These are phyloP conservation scores for Stachybotrys chlorohalonatus DNA, from an alignment of 2,329 filamentous ascomycete genomes.

Conservation along the genomic window DNA sequence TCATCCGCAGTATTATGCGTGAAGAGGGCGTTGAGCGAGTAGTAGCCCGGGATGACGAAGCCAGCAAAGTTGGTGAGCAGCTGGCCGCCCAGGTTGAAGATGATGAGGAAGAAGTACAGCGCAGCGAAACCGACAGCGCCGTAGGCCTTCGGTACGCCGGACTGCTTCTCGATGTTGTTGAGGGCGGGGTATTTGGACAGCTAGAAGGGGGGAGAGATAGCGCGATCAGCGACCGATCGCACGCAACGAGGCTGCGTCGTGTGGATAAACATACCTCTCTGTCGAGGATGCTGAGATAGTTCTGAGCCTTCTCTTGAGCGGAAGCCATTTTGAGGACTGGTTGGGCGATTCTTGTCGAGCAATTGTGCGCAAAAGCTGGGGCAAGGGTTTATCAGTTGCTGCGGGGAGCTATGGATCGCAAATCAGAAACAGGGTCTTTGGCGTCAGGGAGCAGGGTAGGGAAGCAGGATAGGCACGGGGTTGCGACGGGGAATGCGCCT, in stretches of 20 bases:
- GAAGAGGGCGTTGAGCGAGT: constrained; percentile 73
- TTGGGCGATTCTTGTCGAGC: constrained; percentile 6
- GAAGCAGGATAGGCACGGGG: not conserved
- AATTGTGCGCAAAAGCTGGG: constrained; percentile 3
- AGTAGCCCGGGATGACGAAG: constrained; percentile 76
- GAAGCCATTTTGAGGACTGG: constrained; percentile 51
- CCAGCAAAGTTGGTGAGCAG: constrained; percentile 81
- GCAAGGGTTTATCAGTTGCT: not conserved
- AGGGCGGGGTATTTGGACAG: constrained; percentile 78
- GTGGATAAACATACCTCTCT: constrained; percentile 55
- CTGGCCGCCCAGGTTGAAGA: constrained; percentile 87
- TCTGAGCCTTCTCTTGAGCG: constrained; percentile 67
- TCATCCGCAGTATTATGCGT: constrained; percentile 63
- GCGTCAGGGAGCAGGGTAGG: not conserved
- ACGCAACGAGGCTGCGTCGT: not conserved
- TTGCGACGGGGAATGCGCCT: not conserved
- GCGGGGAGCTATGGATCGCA: not conserved
- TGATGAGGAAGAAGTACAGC: constrained; percentile 83
- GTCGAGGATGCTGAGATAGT: constrained; percentile 72
- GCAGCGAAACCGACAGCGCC: constrained; percentile 65
- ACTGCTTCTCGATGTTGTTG: constrained; percentile 80
- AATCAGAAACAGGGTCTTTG: not conserved
- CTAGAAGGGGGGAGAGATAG: constrained; percentile 29
- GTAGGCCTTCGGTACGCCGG: constrained; percentile 77
- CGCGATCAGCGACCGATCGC: not conserved